phyloP scores from a whole-genome alignment of 1,284 basidiomycete genomes.

The Leccinum laetum region DNA sequence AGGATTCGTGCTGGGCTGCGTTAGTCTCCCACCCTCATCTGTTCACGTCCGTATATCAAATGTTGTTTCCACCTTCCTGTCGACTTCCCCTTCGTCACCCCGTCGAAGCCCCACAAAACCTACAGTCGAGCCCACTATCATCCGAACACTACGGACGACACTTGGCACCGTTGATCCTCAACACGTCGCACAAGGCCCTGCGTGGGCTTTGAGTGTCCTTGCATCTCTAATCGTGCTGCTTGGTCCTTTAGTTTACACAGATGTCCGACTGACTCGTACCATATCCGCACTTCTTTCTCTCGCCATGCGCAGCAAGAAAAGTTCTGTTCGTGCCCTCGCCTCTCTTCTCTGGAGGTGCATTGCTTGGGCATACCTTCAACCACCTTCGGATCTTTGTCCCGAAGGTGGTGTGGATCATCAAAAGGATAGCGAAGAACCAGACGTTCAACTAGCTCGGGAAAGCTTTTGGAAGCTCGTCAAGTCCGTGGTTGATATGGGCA shows the following conservation, averaged over 20 bases:
- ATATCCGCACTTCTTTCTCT: constrained; percentile 52
- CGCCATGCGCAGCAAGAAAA: constrained; percentile 59
- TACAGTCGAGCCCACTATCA: constrained; percentile 46
- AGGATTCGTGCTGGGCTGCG: constrained; percentile 57
- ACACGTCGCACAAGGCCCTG: constrained; percentile 68
- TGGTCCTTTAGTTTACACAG: constrained; percentile 50
- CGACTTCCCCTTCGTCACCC: constrained; percentile 36
- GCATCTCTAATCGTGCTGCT: constrained; percentile 62
- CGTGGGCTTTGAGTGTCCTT: constrained; percentile 69
- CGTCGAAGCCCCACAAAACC: constrained; percentile 31
- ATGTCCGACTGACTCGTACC: constrained; percentile 44
- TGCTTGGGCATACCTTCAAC: constrained; percentile 64
- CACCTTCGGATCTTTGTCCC: constrained; percentile 34
- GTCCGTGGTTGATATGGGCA: constrained; percentile 58
- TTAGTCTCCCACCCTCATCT: constrained; percentile 44
- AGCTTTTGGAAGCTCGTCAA: constrained; percentile 51
- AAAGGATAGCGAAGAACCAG: constrained; percentile 31
- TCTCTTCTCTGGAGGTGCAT: constrained; percentile 64
- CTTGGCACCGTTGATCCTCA: constrained; percentile 51
- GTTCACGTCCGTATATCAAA: constrained; percentile 54
- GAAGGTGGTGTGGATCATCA: constrained; percentile 40
- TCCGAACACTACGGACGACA: constrained; percentile 65
- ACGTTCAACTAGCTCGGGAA: constrained; percentile 34
- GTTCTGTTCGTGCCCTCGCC: constrained; percentile 57
- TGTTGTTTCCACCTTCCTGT: constrained; percentile 46